Percentiles rank a stretch among this genome's conserved stretches.
Conservation (phyloP, 1,284 basidiomycete genomes). For the Bondarzewia mesenterica region DNA sequence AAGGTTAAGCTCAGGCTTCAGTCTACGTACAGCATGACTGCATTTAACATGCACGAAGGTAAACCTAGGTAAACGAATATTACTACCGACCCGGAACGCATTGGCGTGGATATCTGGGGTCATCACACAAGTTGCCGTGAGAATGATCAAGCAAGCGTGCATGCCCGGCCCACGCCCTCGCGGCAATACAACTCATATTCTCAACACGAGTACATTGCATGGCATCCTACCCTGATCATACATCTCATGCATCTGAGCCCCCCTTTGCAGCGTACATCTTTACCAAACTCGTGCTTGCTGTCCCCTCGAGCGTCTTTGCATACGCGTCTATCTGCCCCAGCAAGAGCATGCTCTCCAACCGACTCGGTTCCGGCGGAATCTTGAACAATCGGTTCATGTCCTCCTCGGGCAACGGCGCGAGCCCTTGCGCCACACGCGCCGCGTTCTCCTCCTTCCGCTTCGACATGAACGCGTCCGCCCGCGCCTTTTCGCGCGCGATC, state of each 20-base stretch:
- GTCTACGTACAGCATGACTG: too few species aligned
- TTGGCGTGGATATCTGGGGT: too few species aligned
- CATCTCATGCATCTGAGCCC: constrained; percentile 17
- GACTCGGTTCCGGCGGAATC: constrained; percentile 83
- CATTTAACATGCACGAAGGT: too few species aligned
- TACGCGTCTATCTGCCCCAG: constrained; percentile 85
- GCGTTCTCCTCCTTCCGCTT: constrained; percentile 91
- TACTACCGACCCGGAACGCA: too few species aligned
- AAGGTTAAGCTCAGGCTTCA: too few species aligned
- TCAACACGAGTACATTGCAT: not conserved
- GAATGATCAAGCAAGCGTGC: too few species aligned
- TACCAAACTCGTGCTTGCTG: constrained; percentile 61
- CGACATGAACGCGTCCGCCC: constrained; percentile 73
- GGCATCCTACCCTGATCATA: not conserved
- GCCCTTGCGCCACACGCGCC: constrained; percentile 73
- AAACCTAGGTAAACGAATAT: too few species aligned
- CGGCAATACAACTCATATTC: not conserved
- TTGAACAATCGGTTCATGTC: constrained; percentile 80
- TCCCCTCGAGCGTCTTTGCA: constrained; percentile 68
- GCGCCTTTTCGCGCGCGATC: constrained; percentile 82
- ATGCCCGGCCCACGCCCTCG: too few species aligned
- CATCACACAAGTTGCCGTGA: too few species aligned
- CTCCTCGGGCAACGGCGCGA: constrained; percentile 83
- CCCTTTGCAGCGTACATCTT: constrained; percentile 69
- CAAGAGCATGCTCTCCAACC: constrained; percentile 83